Conservation (phyloP, 495 filamentous ascomycete genomes). For the Aspergillus nanangensis region DNA sequence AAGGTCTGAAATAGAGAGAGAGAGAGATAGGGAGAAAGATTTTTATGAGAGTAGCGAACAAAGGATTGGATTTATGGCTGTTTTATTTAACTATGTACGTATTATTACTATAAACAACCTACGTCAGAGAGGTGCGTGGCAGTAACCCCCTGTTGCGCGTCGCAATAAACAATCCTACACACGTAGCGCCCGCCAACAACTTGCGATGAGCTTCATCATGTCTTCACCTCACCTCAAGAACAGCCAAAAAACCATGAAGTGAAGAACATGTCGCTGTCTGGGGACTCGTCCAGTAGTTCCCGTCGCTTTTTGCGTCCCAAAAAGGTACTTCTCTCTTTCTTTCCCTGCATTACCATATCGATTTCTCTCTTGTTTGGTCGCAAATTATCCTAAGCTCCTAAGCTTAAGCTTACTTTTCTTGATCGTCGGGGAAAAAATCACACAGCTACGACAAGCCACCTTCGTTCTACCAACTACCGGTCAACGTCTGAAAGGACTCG, state of each 20-base stretch:
- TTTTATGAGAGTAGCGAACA: no score
- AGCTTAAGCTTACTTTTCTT: no score
- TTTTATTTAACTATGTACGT: no score
- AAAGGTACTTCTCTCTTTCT: constrained; percentile 11
- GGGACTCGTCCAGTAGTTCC: constrained; percentile 32
- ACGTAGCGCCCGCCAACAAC: no score
- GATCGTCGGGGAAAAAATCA: not conserved
- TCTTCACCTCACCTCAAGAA: not conserved
- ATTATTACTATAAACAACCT: no score
- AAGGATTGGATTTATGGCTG: no score
- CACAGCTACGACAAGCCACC: constrained; percentile 49
- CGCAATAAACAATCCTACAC: not conserved
- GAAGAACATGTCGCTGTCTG: constrained; percentile 25
- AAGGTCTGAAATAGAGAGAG: constrained; percentile 48
- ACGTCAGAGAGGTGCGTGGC: not conserved
- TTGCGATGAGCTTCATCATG: no score
- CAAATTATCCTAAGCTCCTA: no score
- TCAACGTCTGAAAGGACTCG: constrained; percentile 46
- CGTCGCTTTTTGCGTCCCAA: constrained; percentile 38
- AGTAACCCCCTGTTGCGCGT: no score
- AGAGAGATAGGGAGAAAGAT: no score
- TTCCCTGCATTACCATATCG: no score
- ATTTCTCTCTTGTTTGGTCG: no score
- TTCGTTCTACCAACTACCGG: constrained; percentile 50
- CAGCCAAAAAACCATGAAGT: constrained; percentile 14